These are phyloP conservation scores for Hippophae tibetana DNA, from an alignment of 306 rosid species.

Conservation along the genomic window DNA sequence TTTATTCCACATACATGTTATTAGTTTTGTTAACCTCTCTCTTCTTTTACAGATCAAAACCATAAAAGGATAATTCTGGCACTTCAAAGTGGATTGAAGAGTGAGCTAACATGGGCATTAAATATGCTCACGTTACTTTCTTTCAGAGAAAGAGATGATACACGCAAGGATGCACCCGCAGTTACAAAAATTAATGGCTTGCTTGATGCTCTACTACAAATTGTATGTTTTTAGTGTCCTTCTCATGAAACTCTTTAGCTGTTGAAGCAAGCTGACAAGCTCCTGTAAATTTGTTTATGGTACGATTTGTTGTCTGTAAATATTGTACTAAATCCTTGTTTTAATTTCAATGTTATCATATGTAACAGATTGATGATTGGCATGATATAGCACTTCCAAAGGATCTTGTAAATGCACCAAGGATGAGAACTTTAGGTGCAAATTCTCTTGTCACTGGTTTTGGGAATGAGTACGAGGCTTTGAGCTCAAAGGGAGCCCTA, in stretches of 20 bases:
- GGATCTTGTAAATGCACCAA: conserved; percentile 46
- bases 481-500: conserved; percentile 47
- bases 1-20: background rate
- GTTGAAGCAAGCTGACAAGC: background rate
- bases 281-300: background rate
- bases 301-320: background rate
- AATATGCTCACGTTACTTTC: conserved; percentile 84
- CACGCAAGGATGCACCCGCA: conserved; percentile 75
- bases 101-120: conserved; percentile 94
- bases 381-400: conserved; percentile 82
- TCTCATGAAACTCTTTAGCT: background rate
- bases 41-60: conserved; percentile 64
- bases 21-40: background rate
- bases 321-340: conserved; percentile 1
- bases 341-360: conserved; percentile 1
- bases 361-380: conserved; percentile 90
- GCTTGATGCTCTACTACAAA: conserved; percentile 95
- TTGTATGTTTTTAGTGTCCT: conserved; percentile 48
- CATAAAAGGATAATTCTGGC: conserved; percentile 87
- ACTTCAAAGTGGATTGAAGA: conserved; percentile 92
- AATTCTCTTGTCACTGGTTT: conserved; percentile 74
- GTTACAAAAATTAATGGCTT: conserved; percentile 80
- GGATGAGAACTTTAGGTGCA: conserved; percentile 65
- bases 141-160: conserved; percentile 88
- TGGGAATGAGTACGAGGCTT: conserved; percentile 61